These are phyloP conservation scores for Ceratobasidium sp. DNA, from an alignment of 1,284 basidiomycete genomes.

Conservation along the genomic window DNA sequence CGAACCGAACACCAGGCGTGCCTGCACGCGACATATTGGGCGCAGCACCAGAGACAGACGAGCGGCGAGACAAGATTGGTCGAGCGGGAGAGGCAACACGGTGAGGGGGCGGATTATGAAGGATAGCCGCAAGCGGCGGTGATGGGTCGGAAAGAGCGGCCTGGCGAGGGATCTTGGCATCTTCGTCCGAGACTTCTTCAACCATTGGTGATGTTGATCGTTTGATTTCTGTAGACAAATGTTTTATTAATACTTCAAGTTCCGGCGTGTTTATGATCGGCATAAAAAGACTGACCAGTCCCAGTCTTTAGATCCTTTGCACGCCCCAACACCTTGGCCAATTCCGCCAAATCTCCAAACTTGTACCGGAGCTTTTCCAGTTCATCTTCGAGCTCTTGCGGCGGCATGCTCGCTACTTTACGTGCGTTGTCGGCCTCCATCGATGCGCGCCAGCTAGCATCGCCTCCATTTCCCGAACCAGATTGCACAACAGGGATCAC, in stretches of 20 bases:
- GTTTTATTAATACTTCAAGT: conserved; percentile 27
- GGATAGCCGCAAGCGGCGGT: background rate
- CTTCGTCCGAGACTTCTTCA: conserved; percentile 43
- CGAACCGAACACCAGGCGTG: conserved; percentile 65
- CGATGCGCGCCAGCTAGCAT: conserved; percentile 61
- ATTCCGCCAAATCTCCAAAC: conserved; percentile 75
- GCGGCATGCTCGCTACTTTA: conserved; percentile 69
- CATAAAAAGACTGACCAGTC: conserved; percentile 48
- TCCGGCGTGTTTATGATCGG: background rate
- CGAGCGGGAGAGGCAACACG: conserved; percentile 27
- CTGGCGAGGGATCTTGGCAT: conserved; percentile 8
- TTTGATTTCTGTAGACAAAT: conserved; percentile 18
- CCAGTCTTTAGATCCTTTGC: conserved; percentile 65
- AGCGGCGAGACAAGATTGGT: conserved; percentile 13
- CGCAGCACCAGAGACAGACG: conserved; percentile 45
- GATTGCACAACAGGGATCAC: conserved; percentile 28
- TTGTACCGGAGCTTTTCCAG: conserved; percentile 72
- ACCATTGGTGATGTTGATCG: conserved; percentile 30
- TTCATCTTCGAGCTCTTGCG: conserved; percentile 70
- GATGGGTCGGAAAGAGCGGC: conserved; percentile 13
- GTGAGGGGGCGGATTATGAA: conserved; percentile 9
- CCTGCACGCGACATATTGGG: conserved; percentile 5
- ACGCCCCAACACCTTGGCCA: conserved; percentile 70
- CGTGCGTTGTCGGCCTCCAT: conserved; percentile 69
- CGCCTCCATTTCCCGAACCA: background rate